These are phyloP conservation scores for Exophiala viscosa DNA, from an alignment of 2,329 filamentous ascomycete species.

Conservation along the genomic window DNA sequence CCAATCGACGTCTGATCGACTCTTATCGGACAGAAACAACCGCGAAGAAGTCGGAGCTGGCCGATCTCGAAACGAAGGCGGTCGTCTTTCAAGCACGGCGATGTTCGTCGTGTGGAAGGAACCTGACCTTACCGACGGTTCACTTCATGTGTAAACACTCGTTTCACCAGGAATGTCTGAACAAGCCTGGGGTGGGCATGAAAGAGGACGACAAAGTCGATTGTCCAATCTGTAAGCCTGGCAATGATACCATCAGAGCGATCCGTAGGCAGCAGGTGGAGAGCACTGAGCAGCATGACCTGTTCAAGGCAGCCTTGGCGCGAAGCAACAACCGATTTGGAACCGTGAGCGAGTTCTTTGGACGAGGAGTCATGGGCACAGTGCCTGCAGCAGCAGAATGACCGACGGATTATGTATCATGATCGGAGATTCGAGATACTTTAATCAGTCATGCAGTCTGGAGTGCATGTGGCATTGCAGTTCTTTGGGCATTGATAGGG, in stretches of 20 bases:
- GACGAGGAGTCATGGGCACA: constrained; percentile 75
- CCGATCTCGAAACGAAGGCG: constrained; percentile 72
- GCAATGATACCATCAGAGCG: constrained; percentile 83
- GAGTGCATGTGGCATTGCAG: background rate
- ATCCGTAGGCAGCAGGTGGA: constrained; percentile 84
- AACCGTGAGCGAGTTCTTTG: constrained; percentile 94
- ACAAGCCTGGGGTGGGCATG: constrained; percentile 43
- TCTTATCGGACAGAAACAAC: constrained; percentile 83
- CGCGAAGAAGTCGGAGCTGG: constrained; percentile 72
- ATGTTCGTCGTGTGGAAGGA: constrained; percentile 74
- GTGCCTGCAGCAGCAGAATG: constrained; percentile 17
- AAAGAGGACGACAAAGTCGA: constrained; percentile 64
- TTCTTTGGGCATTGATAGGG: background rate
- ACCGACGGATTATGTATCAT: background rate
- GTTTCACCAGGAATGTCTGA: constrained; percentile 89
- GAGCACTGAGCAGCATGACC: constrained; percentile 77
- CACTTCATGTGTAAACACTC: constrained; percentile 97
- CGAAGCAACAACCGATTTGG: constrained; percentile 69
- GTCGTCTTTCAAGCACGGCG: constrained; percentile 86
- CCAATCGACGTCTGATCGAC: constrained; percentile 76
- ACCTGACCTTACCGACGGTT: constrained; percentile 81
- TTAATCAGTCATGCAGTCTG: background rate
- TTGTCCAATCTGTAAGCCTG: constrained; percentile 78
- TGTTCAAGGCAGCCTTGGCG: constrained; percentile 78
- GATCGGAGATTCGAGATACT: background rate